Evolutionary conservation across 208 protist genomes (phyloP).

Genomic region (Trypanosoma congolense): DNA sequence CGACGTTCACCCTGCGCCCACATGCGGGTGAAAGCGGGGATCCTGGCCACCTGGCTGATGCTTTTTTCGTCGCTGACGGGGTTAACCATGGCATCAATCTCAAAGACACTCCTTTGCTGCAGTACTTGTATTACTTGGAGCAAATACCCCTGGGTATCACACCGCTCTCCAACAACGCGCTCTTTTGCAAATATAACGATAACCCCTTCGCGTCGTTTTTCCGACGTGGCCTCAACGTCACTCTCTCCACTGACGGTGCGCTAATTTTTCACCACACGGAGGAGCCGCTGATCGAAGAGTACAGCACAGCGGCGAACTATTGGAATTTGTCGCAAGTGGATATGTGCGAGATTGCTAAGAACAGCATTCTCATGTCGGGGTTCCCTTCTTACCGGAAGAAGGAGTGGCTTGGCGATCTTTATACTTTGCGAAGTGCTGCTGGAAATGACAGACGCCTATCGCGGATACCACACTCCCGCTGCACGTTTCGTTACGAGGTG

Average conservation of each 20-base stretch:
- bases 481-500: slow-evolving; percentile 91
- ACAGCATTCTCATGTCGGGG: slow-evolving; percentile 73
- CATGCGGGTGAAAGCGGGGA: slow-evolving; percentile 95
- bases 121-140: slow-evolving; percentile 98
- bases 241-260: slow-evolving; percentile 92
- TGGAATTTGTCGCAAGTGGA: slow-evolving; percentile 80
- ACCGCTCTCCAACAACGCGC: slow-evolving; percentile 97
- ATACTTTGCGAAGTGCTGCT: slow-evolving; percentile 48
- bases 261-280: slow-evolving; percentile 96
- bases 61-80: slow-evolving; percentile 70
- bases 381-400: slow-evolving; percentile 63
- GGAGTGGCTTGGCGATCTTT: slow-evolving; percentile 65
- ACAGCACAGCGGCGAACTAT: slow-evolving; percentile 79
- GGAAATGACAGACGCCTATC: slow-evolving; percentile 90
- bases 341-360: slow-evolving; percentile 79
- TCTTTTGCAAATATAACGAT: slow-evolving; percentile 95
- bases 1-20: slow-evolving; percentile 94
- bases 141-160: slow-evolving; percentile 97
- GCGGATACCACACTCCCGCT: slow-evolving; percentile 93
- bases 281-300: slow-evolving; percentile 90
- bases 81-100: slow-evolving; percentile 97
- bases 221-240: slow-evolving; percentile 93
- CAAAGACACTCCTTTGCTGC: slow-evolving; percentile 83
- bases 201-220: slow-evolving; percentile 95
- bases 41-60: slow-evolving; percentile 88